These are phyloP conservation scores for Saccharomyces hybrid DNA, from an alignment of 1,139 yeast genomes.

Conservation along the genomic window DNA sequence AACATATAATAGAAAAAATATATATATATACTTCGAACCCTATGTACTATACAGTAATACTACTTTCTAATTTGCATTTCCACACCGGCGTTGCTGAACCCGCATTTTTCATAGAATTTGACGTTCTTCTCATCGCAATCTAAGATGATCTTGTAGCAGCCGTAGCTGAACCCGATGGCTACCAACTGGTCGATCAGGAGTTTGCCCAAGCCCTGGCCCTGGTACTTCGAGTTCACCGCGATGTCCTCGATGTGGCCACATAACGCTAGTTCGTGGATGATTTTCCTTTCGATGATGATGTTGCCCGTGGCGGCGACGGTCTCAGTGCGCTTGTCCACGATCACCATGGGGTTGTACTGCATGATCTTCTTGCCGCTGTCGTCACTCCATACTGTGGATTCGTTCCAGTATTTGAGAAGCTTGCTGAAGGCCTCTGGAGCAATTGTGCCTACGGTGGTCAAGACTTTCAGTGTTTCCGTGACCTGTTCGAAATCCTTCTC, in stretches of 20 bases:
- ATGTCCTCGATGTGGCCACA: constrained; percentile 97
- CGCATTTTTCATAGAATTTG: constrained; percentile 86
- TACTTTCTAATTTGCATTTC: constrained; percentile 50
- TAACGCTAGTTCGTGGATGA: constrained; percentile 69
- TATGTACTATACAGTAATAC: not conserved
- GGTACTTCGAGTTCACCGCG: constrained; percentile 67
- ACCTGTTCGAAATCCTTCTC: constrained; percentile 44
- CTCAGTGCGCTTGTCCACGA: constrained; percentile 37
- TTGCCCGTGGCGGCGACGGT: constrained; percentile 43
- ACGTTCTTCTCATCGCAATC: constrained; percentile 82
- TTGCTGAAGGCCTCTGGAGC: constrained; percentile 38
- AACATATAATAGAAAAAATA: constrained; percentile 13
- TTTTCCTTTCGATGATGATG: constrained; percentile 51
- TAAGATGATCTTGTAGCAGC: constrained; percentile 82
- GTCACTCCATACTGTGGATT: constrained; percentile 17
- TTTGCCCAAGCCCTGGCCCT: constrained; percentile 76
- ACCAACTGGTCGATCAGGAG: constrained; percentile 57
- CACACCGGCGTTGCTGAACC: constrained; percentile 54
- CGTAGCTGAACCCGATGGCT: constrained; percentile 46
- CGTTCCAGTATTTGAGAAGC: constrained; percentile 44
- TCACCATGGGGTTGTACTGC: constrained; percentile 55
- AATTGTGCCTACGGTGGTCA: constrained; percentile 62
- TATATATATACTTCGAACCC: not conserved
- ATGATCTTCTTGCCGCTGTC: constrained; percentile 21
- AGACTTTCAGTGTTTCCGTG: constrained; percentile 42